Base-by-base conservation (phyloP, 176 grass and related monocot species). In the Zizania latifolia region DNA sequence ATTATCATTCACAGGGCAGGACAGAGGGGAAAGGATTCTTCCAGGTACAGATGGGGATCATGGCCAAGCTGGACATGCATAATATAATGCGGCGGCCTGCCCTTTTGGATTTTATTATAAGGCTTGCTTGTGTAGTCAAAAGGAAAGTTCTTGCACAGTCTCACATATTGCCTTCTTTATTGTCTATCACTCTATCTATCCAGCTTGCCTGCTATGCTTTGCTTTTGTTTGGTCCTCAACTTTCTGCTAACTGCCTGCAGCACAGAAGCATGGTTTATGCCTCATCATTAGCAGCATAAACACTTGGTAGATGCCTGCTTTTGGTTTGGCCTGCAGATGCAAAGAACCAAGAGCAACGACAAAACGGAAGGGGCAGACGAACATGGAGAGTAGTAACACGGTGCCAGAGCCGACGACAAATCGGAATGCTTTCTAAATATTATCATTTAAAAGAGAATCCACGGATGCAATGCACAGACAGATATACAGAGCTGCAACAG, bases 391-490 rank as follows among this genome's bases (percentile, higher is more conserved):
- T n/a, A n/a, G n/a, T 35, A 87, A 83, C 75, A 79, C 62, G 81
- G 54, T 40, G 32, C 58, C n/a, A 53, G 9, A 37, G 58, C 12
- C 15, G 64, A 72, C 58, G 63, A 82, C 69, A 53, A 74, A 77
- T n/a, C 33, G 2, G 57, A 63, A 19, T 48, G 48, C 30, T 43
- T 69, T 70, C 62, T 63, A 56, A 79, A 57, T 68, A 62, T 57
- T 26, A 62, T 68, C 69, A 76, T 29, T 67, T 43, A 46, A 62
- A 78, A 83, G 70, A 77, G 48, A 86, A 82, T 82, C 66, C 84
- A 91, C 56, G 74, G 63, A 82, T 59, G 68, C 84, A 89, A 92
- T 96, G 89, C 85, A 96, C 86, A 92, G 58, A 70, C 74, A 75
- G 63, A n/a, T n/a, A n/a, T n/a, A n/a, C n/a, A n/a, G n/a, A n/a